A percentile compares a stretch with the other conserved stretches of the same genome.
Conservation (phyloP, 192 early-diverging fungal species). For the Backusella morwellensis region DNA sequence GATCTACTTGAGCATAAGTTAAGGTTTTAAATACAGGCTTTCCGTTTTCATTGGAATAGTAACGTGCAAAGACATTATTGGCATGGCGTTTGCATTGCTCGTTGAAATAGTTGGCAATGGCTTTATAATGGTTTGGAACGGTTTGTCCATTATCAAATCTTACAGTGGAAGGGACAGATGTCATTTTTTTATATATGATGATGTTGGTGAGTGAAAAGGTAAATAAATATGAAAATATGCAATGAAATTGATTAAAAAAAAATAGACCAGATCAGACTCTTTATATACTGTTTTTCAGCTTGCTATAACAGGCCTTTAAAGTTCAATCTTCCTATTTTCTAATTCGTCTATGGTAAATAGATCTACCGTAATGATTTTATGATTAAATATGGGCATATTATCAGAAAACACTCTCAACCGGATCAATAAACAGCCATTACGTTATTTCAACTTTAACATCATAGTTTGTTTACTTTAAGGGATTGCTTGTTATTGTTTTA, state of each 20-base stretch:
- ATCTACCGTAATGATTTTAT: background rate
- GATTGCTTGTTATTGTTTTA: background rate
- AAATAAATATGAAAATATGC: background rate
- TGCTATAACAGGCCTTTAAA: background rate
- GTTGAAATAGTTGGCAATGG: background rate
- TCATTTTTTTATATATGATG: background rate
- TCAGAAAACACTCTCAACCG: background rate
- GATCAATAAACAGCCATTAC: background rate
- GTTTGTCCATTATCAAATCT: background rate
- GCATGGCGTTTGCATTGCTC: background rate
- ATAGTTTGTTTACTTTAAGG: background rate
- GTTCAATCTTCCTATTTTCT: background rate
- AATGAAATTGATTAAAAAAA: background rate
- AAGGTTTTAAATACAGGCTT: background rate
- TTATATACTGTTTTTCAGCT: background rate
- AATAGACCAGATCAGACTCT: background rate
- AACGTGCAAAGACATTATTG: background rate
- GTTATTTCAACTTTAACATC: background rate
- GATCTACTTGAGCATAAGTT: conserved; percentile 15
- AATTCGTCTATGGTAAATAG: background rate
- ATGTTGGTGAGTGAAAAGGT: background rate
- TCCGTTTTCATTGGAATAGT: background rate
- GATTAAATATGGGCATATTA: background rate
- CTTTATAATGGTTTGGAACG: background rate
- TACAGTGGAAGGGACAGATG: background rate